These are phyloP conservation scores for Suillus spraguei DNA, from an alignment of 768 basidiomycete species.

Conservation along the genomic window DNA sequence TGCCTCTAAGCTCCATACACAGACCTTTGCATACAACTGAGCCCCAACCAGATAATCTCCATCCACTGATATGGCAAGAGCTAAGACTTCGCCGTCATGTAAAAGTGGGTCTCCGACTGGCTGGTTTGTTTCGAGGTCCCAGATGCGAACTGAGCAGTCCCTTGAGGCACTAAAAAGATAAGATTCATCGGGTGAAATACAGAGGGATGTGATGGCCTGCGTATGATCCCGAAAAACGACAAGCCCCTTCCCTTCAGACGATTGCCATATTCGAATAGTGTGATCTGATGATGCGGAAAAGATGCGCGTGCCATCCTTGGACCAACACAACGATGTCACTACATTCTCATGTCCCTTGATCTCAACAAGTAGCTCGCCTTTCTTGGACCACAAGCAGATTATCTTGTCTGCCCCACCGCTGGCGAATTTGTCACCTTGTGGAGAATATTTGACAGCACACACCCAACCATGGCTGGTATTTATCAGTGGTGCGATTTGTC, in stretches of 20 bases:
- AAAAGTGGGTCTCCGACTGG: conserved; percentile 2
- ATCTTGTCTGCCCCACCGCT: not conserved
- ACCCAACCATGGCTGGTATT: not conserved
- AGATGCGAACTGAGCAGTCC: conserved; percentile 3
- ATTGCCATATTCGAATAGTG: not conserved
- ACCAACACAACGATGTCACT: not conserved
- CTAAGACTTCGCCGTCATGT: not conserved
- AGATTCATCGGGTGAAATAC: not conserved
- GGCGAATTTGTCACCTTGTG: not conserved
- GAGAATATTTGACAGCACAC: not conserved
- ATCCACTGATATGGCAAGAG: not conserved
- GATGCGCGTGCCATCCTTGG: not conserved
- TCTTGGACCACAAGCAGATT: conserved; percentile 2
- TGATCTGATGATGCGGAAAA: conserved; percentile 1
- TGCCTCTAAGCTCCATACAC: conserved; percentile 1
- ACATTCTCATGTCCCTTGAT: not conserved
- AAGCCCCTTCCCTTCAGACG: not conserved
- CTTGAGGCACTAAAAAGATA: conserved; percentile 1
- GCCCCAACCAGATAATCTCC: not conserved
- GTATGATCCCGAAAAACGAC: not conserved
- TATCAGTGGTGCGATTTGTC: not conserved
- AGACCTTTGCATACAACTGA: conserved; percentile 4
- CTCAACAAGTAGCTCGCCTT: not conserved
- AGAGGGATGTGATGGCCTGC: not conserved
- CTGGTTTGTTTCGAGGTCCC: not conserved